Percentiles rank a stretch among this genome's conserved stretches.
These are phyloP conservation scores for Cercospora citrullina DNA, from an alignment of 2,329 filamentous ascomycete genomes.

Conservation along the genomic window DNA sequence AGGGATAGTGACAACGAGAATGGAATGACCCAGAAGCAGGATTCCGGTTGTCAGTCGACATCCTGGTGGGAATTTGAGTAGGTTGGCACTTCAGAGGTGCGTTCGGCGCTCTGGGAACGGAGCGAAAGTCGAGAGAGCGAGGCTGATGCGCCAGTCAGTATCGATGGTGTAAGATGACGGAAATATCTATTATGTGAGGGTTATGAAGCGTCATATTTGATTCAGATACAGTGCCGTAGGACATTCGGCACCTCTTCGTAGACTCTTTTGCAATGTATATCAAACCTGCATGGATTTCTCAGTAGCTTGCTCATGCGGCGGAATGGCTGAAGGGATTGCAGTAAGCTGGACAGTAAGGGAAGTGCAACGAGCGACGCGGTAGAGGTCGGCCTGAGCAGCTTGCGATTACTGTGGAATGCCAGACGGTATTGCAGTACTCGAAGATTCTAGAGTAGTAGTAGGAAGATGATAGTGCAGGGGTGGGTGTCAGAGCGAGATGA, in stretches of 20 bases:
- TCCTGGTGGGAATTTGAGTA: constrained; percentile 2
- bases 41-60: not conserved
- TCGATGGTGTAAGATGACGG: not conserved
- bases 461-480: not conserved
- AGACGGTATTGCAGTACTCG: not conserved
- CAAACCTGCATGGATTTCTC: not conserved
- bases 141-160: not conserved
- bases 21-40: not conserved
- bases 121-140: not conserved
- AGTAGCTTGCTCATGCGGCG: not conserved
- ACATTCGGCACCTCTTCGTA: not conserved
- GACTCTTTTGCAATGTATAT: not conserved
- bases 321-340: not conserved
- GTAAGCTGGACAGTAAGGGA: not conserved
- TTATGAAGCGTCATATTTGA: not conserved
- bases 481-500: not conserved
- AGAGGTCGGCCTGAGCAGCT: not conserved
- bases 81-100: not conserved
- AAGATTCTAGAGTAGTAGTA: not conserved
- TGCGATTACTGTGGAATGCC: not conserved
- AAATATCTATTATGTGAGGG: not conserved
- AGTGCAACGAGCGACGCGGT: not conserved
- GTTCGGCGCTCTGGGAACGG: not conserved
- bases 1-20: not conserved
- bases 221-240: not conserved